Evolutionary conservation across 1,139 yeast species (phyloP), one percentile per base, ranked within the genome.

Genomic region (Suhomyces bolitotheri): DNA sequence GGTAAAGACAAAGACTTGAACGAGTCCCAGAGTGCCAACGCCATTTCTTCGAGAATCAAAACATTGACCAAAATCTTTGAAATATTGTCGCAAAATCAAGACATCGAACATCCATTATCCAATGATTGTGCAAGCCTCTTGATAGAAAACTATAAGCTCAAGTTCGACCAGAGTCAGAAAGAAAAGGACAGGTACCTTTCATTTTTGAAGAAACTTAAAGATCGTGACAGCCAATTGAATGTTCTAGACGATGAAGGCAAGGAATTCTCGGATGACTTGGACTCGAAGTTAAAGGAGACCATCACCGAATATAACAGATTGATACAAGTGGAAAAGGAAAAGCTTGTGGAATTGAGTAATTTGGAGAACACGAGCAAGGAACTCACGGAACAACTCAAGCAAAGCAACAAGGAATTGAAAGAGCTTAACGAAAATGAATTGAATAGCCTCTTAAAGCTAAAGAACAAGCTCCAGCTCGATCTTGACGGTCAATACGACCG

Each of bases 71-170:
- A 80, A 45, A 72, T 86, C 2, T 70, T 69, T 78, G 46, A 81
- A 76, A 17, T 80, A 5, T 52, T 71, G 10, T 68, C 74, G 11
- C 53, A 80, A 7, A 82, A 82, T 44, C 82, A 83, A 35, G 89
- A 82, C 41, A 73, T 90, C n/a, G 95, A 87, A 44, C 75, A 86
- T 51, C 98, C 98, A 0, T 77, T 94, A 11, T 90, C 97, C 49
- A 71, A 72, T 22, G 97, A 90, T 33, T 92, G 98, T 57, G 86
- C 95, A 3, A 78, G 73, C 28, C 55, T 75, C 19, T 58, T 90
- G 20, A 68, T 84, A 4, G 80, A 76, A n/a, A 82, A 80, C 40
- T 71, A 88, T 55, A 82, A 81, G 50, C 59, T 67, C 16, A 82
- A 82, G 48, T 86, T 84, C 54, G 92, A 85, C 41, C 87, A 80